Percentiles rank a stretch among this genome's conserved stretches.
Conservation (phyloP, 257 asterid species). For the Solanum gracilifrons region DNA sequence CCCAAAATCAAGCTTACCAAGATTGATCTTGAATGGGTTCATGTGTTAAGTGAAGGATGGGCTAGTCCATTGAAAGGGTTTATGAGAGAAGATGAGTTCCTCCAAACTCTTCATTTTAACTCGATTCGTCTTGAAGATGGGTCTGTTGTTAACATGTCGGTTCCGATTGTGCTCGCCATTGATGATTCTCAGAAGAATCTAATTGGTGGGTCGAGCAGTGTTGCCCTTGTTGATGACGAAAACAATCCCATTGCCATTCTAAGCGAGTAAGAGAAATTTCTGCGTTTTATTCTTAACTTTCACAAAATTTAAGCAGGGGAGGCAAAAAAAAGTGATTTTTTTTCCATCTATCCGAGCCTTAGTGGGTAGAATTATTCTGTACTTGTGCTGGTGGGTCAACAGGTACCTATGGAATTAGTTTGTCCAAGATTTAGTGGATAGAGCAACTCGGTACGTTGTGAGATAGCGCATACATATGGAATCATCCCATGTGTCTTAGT, state of each 20-base stretch:
- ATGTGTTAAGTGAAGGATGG: conserved; percentile 97
- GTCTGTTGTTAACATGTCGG: conserved; percentile 83
- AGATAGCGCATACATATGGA: neutral
- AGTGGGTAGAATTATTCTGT: neutral
- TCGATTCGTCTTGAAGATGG: conserved; percentile 69
- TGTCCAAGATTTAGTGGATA: neutral
- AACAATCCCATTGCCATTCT: conserved; percentile 47
- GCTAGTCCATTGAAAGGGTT: conserved; percentile 94
- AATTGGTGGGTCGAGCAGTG: conserved; percentile 45
- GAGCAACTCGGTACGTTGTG: neutral
- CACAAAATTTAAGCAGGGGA: neutral
- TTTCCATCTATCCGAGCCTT: neutral
- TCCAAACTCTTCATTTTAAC: conserved; percentile 93
- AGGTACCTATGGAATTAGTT: neutral
- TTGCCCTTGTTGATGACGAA: conserved; percentile 52
- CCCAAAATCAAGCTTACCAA: conserved; percentile 57
- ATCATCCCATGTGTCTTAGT: neutral
- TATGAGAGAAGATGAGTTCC: conserved; percentile 93
- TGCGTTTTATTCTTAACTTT: neutral
- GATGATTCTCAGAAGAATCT: conserved; percentile 56
- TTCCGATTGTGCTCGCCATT: conserved; percentile 81
- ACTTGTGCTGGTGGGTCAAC: neutral
- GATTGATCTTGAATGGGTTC: conserved; percentile 94
- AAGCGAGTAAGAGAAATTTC: conserved; percentile 39
- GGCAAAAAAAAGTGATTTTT: neutral